Base-by-base conservation (phyloP, 1,284 basidiomycete species). In the Porogramme epimiltina region DNA sequence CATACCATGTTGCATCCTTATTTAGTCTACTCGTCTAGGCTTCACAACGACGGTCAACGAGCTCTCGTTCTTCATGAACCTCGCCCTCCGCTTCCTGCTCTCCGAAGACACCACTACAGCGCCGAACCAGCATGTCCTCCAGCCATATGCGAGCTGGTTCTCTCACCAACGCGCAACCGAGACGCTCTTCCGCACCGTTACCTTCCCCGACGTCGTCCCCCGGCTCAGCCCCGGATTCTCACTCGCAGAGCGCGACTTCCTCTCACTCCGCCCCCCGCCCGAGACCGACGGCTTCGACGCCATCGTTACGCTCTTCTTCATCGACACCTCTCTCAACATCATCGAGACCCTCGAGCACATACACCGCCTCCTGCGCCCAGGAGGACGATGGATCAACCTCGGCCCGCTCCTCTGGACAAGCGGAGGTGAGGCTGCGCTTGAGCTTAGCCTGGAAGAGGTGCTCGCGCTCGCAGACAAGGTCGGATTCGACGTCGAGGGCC, bases 271-370 rank as follows among this genome's bases (percentile, higher is more conserved):
- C 28, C 44, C 36, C 40, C 68, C 59, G 2, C 37, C 39, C 41
- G 40, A 44, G 2, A 37, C 36, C 2, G 16, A 51, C 3, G 52
- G 77, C 4, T 85, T 81, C 65, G 80, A 85, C 63, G 79, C 71
- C 58, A 71, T 87, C 55, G 75, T 83, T 10, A 87, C 85, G 4
- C 73, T 87, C 10, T 87, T 86, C 71, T 88, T 88, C 73, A 82
- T 88, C 63, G 84, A 84, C 70, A 87, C 84, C 11, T 83, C 85
- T 0, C 66, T 78, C 40, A 84, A 87, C 62, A 73, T 80, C 19
- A 70, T 85, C 50, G 66, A 76, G 6, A 81, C 81, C 3, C 67
- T 81, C 47, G 69, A 75, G 45, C 79, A 83, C 23, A 81, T 85
- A 26, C 70, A 81, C 60, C 31, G 59, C 15, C 71, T 85, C 20